A percentile compares a stretch with the other conserved stretches of the same genome.
These are phyloP conservation scores for Phytopythium delawarense DNA, from an alignment of 352 stramenopile species.

Conservation along the genomic window DNA sequence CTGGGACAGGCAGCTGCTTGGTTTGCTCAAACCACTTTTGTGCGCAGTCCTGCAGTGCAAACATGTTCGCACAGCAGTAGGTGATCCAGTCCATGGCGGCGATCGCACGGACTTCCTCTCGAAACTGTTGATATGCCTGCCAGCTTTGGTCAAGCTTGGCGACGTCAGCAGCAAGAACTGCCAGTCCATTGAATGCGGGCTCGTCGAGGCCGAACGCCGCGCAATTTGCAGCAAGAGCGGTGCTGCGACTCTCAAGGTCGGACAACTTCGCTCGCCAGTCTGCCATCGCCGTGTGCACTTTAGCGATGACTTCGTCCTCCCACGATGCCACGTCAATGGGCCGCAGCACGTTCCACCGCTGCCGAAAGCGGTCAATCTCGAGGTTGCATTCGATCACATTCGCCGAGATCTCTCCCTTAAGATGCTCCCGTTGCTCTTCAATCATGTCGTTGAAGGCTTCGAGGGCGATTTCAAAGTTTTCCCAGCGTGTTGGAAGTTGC, in stretches of 20 bases:
- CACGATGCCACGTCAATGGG: constrained; percentile 80
- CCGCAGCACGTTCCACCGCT: constrained; percentile 86
- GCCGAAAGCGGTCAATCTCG: constrained; percentile 88
- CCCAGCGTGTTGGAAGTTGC: constrained; percentile 85
- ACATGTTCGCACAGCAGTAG: constrained; percentile 90
- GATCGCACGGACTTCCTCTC: constrained; percentile 66
- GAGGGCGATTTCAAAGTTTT: constrained; percentile 93
- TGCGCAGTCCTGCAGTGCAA: constrained; percentile 89
- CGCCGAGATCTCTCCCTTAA: constrained; percentile 87
- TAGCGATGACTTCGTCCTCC: constrained; percentile 60
- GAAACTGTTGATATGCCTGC: constrained; percentile 87
- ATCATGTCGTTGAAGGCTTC: constrained; percentile 96
- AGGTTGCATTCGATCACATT: constrained; percentile 88
- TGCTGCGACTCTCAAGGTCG: constrained; percentile 52
- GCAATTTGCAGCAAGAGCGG: constrained; percentile 78
- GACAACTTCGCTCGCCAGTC: constrained; percentile 86
- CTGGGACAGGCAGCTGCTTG: constrained; percentile 36
- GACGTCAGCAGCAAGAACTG: constrained; percentile 76
- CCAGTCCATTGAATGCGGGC: constrained; percentile 80
- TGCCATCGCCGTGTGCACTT: constrained; percentile 79
- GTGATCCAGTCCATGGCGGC: constrained; percentile 90
- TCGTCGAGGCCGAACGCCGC: constrained; percentile 83
- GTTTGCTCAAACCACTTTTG: constrained; percentile 88
- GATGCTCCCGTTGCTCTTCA: constrained; percentile 89
- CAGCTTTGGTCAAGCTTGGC: constrained; percentile 66